Conservation (phyloP, 2,329 filamentous ascomycete species). For the Colletotrichum gigasporum region DNA sequence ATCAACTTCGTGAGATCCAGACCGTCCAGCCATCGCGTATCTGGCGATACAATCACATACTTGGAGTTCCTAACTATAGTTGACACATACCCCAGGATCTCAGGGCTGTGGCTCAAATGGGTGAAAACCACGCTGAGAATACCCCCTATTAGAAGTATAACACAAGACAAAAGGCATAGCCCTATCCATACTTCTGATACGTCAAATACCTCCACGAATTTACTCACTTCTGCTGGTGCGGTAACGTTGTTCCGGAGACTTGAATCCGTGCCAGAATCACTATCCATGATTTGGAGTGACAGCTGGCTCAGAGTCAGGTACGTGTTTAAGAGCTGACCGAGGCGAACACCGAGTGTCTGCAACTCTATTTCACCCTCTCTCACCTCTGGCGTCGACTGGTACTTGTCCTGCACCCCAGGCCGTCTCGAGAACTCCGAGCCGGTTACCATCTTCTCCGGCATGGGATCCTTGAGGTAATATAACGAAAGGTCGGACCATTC, state of each 20-base stretch:
- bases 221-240: no score
- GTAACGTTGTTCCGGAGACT: no score
- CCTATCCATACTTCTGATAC: no score
- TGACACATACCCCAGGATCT: constrained; percentile 2
- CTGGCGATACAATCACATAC: no score
- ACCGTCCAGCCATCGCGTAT: no score
- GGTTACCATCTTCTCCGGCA: no score
- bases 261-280: no score
- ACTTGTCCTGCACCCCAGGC: no score
- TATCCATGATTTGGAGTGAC: neutral
- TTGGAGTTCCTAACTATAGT: constrained; percentile 1
- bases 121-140: neutral
- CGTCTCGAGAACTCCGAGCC: no score
- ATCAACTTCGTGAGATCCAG: no score
- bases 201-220: no score
- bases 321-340: neutral
- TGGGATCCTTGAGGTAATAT: neutral
- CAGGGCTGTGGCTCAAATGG: neutral
- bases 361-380: neutral
- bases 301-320: neutral
- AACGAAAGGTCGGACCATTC: neutral
- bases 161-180: neutral
- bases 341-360: neutral
- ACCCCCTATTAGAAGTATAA: neutral
- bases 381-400: no score